A percentile compares a stretch with the other conserved stretches of the same genome.
phyloP scores from a whole-genome alignment of 2,329 filamentous ascomycete species.

The Sclerotinia glacialis region DNA sequence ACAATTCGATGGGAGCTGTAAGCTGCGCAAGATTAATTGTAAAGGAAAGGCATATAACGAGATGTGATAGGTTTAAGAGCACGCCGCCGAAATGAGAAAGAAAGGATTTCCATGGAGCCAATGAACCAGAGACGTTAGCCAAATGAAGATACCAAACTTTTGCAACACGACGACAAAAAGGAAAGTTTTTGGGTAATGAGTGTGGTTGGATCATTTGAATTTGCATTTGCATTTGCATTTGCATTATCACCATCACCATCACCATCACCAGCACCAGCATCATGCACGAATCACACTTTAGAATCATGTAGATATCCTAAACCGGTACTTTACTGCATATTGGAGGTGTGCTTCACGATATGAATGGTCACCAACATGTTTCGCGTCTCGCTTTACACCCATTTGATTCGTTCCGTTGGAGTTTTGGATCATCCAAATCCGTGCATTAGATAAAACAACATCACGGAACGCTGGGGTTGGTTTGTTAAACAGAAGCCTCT shows the following conservation, averaged over 20 bases:
- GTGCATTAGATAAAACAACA: conserved; percentile 1
- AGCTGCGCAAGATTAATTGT: conserved; percentile 1
- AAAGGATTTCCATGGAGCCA: conserved; percentile 19
- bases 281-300: conserved; percentile 11
- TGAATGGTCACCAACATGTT: conserved; percentile 31
- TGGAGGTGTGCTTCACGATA: conserved; percentile 28
- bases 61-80: conserved; percentile 14
- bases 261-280: conserved; percentile 4
- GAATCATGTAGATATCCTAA: background rate
- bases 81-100: conserved; percentile 11
- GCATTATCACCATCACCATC: conserved; percentile 15
- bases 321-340: conserved; percentile 24
- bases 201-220: conserved; percentile 5
- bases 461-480: background rate
- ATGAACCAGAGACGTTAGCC: background rate
- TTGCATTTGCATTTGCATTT: conserved; percentile 5
- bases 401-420: background rate
- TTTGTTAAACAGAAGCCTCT: conserved; percentile 26
- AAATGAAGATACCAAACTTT: conserved; percentile 15
- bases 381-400: conserved; percentile 28
- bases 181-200: conserved; percentile 11
- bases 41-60: background rate
- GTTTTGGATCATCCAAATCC: background rate
- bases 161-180: conserved; percentile 3
- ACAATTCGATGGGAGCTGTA: conserved; percentile 8